These are phyloP conservation scores for Aciculosporium take DNA, from an alignment of 2,329 filamentous ascomycete species.

Conservation along the genomic window DNA sequence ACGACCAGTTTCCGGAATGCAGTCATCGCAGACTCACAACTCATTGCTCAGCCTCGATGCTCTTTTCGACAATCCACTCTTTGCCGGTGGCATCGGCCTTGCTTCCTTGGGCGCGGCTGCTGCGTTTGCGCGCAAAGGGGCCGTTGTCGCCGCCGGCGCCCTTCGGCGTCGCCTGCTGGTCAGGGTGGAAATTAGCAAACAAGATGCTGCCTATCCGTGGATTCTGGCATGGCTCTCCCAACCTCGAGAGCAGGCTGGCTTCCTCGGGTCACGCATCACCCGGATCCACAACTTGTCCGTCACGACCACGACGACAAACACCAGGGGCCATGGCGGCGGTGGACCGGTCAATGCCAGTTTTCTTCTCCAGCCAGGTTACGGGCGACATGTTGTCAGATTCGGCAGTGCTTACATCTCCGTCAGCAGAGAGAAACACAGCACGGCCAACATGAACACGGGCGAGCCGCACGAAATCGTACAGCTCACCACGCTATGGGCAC, in stretches of 20 bases:
- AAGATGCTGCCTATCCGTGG: conserved; percentile 89
- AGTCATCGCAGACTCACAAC: conserved; percentile 15
- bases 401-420: conserved; percentile 78
- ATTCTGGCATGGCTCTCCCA: conserved; percentile 87
- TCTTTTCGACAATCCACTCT: conserved; percentile 49
- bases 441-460: conserved; percentile 67
- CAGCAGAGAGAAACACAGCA: conserved; percentile 70
- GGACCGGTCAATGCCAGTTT: conserved; percentile 68
- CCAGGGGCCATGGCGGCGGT: conserved; percentile 41
- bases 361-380: conserved; percentile 79
- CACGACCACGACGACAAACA: conserved; percentile 42
- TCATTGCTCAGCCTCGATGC: conserved; percentile 37
- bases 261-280: conserved; percentile 42
- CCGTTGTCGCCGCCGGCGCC: conserved; percentile 57
- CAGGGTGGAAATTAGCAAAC: conserved; percentile 88
- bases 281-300: conserved; percentile 46
- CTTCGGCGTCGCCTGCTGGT: conserved; percentile 78
- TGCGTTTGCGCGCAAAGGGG: conserved; percentile 64
- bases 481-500: conserved; percentile 78
- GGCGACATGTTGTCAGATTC: conserved; percentile 76
- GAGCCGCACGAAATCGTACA: conserved; percentile 91
- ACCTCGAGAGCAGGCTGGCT: conserved; percentile 52
- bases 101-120: conserved; percentile 74
- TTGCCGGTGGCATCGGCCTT: conserved; percentile 70
- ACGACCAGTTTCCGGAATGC: conserved; percentile 14